phyloP scores from a whole-genome alignment of 2,329 filamentous ascomycete species.

The Ascochyta fabae region DNA sequence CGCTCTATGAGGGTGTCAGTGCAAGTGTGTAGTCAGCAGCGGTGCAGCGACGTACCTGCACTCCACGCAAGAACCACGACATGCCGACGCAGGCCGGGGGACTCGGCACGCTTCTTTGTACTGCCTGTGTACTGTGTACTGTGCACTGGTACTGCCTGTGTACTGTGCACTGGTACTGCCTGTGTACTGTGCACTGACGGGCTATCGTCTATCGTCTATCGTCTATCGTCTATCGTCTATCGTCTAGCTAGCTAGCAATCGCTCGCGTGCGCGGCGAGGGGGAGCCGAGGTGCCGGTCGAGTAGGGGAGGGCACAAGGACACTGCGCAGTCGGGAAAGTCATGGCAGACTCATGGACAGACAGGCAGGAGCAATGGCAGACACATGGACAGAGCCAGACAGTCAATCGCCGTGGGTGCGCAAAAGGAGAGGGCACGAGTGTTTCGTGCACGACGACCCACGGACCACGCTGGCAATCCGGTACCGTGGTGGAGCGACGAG shows the following conservation, averaged over 20 bases:
- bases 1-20: constrained; percentile 59
- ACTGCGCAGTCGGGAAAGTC: constrained; percentile 19
- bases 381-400: constrained; percentile 4
- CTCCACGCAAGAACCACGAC: constrained; percentile 54
- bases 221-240: too few species aligned
- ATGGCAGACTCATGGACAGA: constrained; percentile 44
- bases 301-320: constrained; percentile 8
- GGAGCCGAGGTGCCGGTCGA: constrained; percentile 3
- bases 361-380: constrained; percentile 54
- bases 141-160: too few species aligned
- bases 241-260: not conserved
- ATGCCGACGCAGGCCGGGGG: constrained; percentile 26
- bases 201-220: too few species aligned
- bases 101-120: too few species aligned
- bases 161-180: too few species aligned
- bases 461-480: constrained; percentile 9
- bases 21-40: not conserved
- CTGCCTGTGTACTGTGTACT: too few species aligned
- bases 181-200: too few species aligned
- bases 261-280: constrained; percentile 6
- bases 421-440: constrained; percentile 14
- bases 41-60: constrained; percentile 52
- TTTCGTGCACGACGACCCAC: constrained; percentile 17
- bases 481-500: constrained; percentile 7
- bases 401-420: constrained; percentile 9